Percentiles rank a stretch among this genome's conserved stretches.
Evolutionary conservation across 345 rosid genomes (phyloP).

Genomic region (Angophora floribunda): DNA sequence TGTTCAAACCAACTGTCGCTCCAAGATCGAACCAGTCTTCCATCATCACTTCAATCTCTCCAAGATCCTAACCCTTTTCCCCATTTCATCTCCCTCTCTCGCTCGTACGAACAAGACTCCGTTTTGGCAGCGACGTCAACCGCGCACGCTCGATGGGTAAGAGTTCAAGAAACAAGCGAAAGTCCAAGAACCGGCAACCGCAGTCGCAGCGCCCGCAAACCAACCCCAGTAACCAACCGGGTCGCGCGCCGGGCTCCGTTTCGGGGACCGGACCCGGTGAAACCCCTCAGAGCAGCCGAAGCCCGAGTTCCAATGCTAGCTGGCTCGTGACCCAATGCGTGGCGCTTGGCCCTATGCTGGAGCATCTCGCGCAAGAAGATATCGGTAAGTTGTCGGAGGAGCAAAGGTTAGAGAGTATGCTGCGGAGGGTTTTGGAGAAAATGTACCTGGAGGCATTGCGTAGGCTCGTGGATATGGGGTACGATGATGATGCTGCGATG

Average conservation of each 20-base stretch:
- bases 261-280: slow-evolving; percentile 28
- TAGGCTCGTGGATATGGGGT: slow-evolving; percentile 60
- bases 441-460: slow-evolving; percentile 60
- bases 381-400: slow-evolving; percentile 21
- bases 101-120: neutral
- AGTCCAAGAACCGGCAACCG: neutral
- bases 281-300: slow-evolving; percentile 13
- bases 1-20: neutral
- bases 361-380: slow-evolving; percentile 57
- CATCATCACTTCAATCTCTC: neutral
- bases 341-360: slow-evolving; percentile 11
- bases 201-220: neutral
- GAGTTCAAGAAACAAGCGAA: neutral
- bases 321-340: neutral
- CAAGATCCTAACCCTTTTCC: neutral
- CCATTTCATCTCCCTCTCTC: neutral
- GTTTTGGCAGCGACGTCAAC: neutral
- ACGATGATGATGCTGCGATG: slow-evolving; percentile 64
- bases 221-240: neutral
- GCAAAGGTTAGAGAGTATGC: slow-evolving; percentile 55
- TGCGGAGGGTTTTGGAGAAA: slow-evolving; percentile 51
- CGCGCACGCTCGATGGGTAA: neutral
- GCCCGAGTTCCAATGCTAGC: neutral
- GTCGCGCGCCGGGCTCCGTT: neutral
- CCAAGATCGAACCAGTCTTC: neutral